A percentile compares a stretch with the other conserved stretches of the same genome.
phyloP scores from a whole-genome alignment of 75 land plant species.

The Adiantum capillusveneris region DNA sequence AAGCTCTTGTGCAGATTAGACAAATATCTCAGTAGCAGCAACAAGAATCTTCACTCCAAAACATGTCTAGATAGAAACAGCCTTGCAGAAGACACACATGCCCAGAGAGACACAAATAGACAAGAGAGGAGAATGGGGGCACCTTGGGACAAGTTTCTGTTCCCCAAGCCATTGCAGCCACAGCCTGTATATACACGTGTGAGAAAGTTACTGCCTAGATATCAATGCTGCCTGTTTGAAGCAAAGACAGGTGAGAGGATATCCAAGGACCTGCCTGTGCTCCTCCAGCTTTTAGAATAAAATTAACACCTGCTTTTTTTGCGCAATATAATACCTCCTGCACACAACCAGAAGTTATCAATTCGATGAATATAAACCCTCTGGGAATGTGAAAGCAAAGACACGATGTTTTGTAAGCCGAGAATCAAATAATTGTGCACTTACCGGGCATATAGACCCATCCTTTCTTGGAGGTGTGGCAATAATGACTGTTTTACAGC shows the following conservation, averaged over 20 bases:
- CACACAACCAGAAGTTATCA: neutral
- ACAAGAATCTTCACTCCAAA: no score
- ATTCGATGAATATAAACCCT: neutral
- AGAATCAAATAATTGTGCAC: no score
- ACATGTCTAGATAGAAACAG: no score
- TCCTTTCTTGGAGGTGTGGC: conserved; percentile 91
- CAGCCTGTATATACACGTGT: conserved; percentile 46
- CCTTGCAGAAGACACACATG: no score
- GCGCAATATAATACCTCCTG: conserved; percentile 99
- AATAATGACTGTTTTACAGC: conserved; percentile 83
- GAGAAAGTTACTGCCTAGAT: no score
- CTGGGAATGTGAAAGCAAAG: no score
- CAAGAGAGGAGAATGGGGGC: conserved; percentile 1
- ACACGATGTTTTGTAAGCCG: no score
- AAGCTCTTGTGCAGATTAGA: no score
- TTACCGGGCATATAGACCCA: conserved; percentile 95
- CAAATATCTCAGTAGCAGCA: no score
- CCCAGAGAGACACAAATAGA: no score
- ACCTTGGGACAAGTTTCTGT: conserved; percentile 97
- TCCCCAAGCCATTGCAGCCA: conserved; percentile 99
- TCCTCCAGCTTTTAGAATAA: conserved; percentile 97
- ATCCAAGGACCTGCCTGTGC: conserved; percentile 61
- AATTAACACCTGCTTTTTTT: conserved; percentile 94
- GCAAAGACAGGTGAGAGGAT: neutral
- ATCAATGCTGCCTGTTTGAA: no score